Evolutionary conservation across 169 alveolate genomes (phyloP).

Genomic region (Cryptosporidium ryanae): DNA sequence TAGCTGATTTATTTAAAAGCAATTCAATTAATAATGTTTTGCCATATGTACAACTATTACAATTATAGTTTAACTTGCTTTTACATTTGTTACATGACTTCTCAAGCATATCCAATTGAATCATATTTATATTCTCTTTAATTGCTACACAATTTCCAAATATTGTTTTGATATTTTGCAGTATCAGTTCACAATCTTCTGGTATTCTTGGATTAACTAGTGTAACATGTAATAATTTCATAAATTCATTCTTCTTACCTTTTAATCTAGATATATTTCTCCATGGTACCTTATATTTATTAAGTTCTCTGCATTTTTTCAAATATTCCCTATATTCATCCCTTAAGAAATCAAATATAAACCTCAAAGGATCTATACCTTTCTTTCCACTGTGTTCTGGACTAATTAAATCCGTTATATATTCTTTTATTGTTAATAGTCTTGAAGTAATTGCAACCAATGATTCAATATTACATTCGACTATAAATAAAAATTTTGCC

Average conservation of each 20-base stretch:
- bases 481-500: background rate
- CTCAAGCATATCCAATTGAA: background rate
- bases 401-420: background rate
- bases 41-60: background rate
- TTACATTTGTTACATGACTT: background rate
- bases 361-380: background rate
- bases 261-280: background rate
- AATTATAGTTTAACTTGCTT: background rate
- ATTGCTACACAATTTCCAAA: background rate
- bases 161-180: background rate
- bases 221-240: background rate
- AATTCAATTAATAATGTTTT: background rate
- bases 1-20: background rate
- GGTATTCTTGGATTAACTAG: background rate
- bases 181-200: background rate
- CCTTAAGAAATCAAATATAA: background rate
- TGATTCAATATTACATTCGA: background rate
- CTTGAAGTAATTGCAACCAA: slow-evolving; percentile 6
- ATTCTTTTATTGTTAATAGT: background rate
- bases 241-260: background rate
- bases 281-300: slow-evolving; percentile 43
- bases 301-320: background rate
- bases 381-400: background rate
- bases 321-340: background rate
- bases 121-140: background rate